Evolutionary conservation across 805 yeast species (phyloP).

Genomic region (Cyberlindnera sargentensis): DNA sequence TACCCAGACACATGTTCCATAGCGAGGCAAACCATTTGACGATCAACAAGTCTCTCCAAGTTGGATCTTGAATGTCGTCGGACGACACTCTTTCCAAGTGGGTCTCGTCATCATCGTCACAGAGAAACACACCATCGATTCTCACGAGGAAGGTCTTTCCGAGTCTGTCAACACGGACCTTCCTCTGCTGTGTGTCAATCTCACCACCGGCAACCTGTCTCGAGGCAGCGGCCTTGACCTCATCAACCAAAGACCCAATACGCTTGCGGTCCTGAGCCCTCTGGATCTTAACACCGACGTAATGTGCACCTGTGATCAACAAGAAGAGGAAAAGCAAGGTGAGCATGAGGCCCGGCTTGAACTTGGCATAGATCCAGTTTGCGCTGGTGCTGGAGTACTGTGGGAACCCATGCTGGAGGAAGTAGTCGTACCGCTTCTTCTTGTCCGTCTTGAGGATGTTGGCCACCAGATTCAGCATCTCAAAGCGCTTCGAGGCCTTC

Average conservation of each 20-base stretch:
- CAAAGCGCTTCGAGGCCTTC: constrained; percentile 52
- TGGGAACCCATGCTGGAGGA: constrained; percentile 80
- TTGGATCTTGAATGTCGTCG: constrained; percentile 41
- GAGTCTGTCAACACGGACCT: constrained; percentile 20
- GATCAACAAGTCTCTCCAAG: constrained; percentile 41
- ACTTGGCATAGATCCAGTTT: constrained; percentile 54
- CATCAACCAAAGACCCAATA: constrained; percentile 42
- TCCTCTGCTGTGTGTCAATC: constrained; percentile 10
- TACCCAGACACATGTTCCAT: constrained; percentile 32
- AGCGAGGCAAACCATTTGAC: constrained; percentile 34
- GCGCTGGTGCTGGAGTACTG: constrained; percentile 46
- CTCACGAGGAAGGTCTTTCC: constrained; percentile 50
- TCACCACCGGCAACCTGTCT: constrained; percentile 39
- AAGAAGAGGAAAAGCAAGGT: constrained; percentile 45
- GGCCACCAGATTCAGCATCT: constrained; percentile 69
- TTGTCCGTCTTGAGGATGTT: constrained; percentile 55
- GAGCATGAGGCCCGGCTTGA: constrained; percentile 55
- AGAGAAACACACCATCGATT: constrained; percentile 50
- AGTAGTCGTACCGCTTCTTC: constrained; percentile 77
- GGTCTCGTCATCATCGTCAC: constrained; percentile 30
- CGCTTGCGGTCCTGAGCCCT: constrained; percentile 47
- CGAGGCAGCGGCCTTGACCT: constrained; percentile 51
- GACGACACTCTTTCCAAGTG: constrained; percentile 36
- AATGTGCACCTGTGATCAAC: constrained; percentile 52
- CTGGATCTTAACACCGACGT: constrained; percentile 44